phyloP scores from a whole-genome alignment of 2,329 filamentous ascomycete species.

The Davidsoniella neocaledoniae region DNA sequence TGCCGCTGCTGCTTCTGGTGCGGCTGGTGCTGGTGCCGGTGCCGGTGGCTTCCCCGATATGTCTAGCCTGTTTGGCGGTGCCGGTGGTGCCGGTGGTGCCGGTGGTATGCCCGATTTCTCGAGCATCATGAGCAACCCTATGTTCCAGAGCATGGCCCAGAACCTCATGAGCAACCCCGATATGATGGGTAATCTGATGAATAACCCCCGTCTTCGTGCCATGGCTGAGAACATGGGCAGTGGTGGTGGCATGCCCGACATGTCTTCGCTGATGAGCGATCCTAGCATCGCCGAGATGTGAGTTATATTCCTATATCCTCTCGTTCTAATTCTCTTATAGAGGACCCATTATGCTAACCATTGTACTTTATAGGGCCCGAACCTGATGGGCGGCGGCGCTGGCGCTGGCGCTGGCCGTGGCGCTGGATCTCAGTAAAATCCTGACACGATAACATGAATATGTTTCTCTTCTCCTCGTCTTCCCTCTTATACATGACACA shows the following conservation, averaged over 20 bases:
- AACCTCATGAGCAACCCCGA: slow-evolving; percentile 95
- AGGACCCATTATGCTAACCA: background rate
- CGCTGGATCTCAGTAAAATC: slow-evolving; percentile 13
- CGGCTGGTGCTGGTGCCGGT: slow-evolving; percentile 16
- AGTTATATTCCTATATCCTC: slow-evolving; percentile 26
- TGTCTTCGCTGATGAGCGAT: slow-evolving; percentile 75
- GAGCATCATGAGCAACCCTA: slow-evolving; percentile 89
- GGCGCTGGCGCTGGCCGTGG: slow-evolving; percentile 17
- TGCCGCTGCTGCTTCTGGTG: slow-evolving; percentile 18
- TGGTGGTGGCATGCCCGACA: slow-evolving; percentile 72
- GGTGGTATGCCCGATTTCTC: slow-evolving; percentile 79
- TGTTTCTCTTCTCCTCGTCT: no score
- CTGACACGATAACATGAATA: no score
- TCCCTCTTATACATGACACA: background rate
- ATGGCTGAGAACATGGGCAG: slow-evolving; percentile 69
- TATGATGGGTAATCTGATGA: slow-evolving; percentile 82
- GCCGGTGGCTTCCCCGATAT: slow-evolving; percentile 54
- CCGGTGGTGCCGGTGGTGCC: slow-evolving; percentile 44
- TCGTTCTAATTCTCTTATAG: background rate
- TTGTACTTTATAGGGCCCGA: slow-evolving; percentile 24
- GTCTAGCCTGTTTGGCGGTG: slow-evolving; percentile 54
- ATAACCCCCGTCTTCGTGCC: slow-evolving; percentile 71
- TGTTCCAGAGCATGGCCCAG: slow-evolving; percentile 95
- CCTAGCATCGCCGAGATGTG: slow-evolving; percentile 85
- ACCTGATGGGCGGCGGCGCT: slow-evolving; percentile 28